phyloP scores from a whole-genome alignment of 2,329 filamentous ascomycete genomes.

The Teratosphaeria epicoccoides region DNA sequence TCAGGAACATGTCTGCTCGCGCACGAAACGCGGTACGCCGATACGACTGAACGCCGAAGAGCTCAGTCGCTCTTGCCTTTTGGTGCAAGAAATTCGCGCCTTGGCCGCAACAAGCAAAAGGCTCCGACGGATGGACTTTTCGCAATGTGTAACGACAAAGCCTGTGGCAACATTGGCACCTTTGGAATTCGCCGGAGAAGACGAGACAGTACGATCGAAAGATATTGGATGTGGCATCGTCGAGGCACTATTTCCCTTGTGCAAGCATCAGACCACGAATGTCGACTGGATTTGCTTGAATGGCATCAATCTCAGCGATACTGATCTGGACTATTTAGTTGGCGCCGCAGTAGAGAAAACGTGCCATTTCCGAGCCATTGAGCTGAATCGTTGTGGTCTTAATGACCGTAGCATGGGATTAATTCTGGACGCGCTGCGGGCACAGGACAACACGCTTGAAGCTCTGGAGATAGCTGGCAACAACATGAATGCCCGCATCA shows the following conservation, averaged over 20 bases:
- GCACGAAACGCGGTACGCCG: conserved; percentile 47
- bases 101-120: conserved; percentile 55
- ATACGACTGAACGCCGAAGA: conserved; percentile 43
- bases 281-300: conserved; percentile 62
- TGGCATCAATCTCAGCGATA: conserved; percentile 58
- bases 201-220: conserved; percentile 34
- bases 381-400: conserved; percentile 53
- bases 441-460: conserved; percentile 57
- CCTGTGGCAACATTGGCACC: conserved; percentile 35
- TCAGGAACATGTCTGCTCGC: conserved; percentile 50
- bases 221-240: conserved; percentile 59
- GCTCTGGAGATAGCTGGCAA: conserved; percentile 57
- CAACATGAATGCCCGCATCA: conserved; percentile 51
- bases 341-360: conserved; percentile 56
- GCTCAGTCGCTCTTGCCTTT: conserved; percentile 44
- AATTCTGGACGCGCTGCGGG: conserved; percentile 51
- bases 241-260: conserved; percentile 58
- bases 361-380: conserved; percentile 56
- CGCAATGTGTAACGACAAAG: conserved; percentile 47
- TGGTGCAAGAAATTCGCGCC: conserved; percentile 59
- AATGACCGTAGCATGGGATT: conserved; percentile 50
- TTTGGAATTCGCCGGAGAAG: conserved; percentile 15
- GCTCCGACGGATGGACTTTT: conserved; percentile 55
- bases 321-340: conserved; percentile 56
- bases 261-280: conserved; percentile 55